phyloP scores from a whole-genome alignment of 2,329 filamentous ascomycete species.

The Gremmenia infestans region DNA sequence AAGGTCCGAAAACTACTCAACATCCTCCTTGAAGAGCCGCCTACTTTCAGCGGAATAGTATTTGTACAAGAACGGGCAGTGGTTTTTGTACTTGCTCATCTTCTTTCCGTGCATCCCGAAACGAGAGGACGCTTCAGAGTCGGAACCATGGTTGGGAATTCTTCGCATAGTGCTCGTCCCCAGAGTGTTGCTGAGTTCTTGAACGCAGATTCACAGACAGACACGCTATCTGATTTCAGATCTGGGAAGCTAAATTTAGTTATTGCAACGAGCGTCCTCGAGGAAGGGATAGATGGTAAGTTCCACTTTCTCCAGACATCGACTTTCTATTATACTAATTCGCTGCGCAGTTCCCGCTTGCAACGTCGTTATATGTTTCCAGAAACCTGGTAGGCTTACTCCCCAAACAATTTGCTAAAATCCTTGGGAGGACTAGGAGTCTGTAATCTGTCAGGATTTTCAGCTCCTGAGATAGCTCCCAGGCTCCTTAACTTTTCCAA shows the following conservation, averaged over 20 bases:
- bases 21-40: constrained; percentile 40
- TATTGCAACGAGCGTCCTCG: constrained; percentile 56
- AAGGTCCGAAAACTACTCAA: constrained; percentile 55
- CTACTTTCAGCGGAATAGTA: constrained; percentile 51
- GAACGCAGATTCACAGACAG: constrained; percentile 32
- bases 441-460: no score
- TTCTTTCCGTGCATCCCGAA: constrained; percentile 43
- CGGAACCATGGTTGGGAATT: constrained; percentile 53
- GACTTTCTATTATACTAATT: no score
- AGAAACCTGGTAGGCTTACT: constrained; percentile 40
- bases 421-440: no score
- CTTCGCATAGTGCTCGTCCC: constrained; percentile 33
- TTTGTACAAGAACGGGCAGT: constrained; percentile 62
- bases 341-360: constrained; percentile 46
- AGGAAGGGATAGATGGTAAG: constrained; percentile 56
- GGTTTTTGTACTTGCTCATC: constrained; percentile 52
- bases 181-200: constrained; percentile 38
- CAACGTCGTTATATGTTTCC: constrained; percentile 60
- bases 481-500: no score
- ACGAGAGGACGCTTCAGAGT: constrained; percentile 43
- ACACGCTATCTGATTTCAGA: constrained; percentile 47
- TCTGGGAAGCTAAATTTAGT: constrained; percentile 48
- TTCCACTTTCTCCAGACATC: no score
- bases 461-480: no score
- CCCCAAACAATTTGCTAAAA: no score